Evolutionary conservation across 208 protist genomes (phyloP).

Genomic region (Leishmania tropica): DNA sequence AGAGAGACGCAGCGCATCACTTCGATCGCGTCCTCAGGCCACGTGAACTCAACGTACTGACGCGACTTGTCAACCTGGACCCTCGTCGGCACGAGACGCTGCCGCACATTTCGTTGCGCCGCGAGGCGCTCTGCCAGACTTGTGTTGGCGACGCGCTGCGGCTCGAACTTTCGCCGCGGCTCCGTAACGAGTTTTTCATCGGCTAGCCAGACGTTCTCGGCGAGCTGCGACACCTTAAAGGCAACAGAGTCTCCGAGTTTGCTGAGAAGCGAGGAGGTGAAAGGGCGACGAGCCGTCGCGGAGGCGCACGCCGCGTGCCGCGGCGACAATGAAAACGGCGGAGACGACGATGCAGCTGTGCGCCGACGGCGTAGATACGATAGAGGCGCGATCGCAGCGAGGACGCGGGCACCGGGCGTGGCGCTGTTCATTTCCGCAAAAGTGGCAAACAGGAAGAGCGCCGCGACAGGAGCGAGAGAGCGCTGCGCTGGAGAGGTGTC

Average conservation of each 20-base stretch:
- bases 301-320: not conserved
- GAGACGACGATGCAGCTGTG: not conserved
- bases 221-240: slow-evolving; percentile 24
- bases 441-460: not conserved
- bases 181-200: slow-evolving; percentile 79
- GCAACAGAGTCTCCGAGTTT: slow-evolving; percentile 27
- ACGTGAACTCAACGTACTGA: slow-evolving; percentile 75
- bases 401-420: not conserved
- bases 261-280: slow-evolving; percentile 6
- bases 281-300: not conserved
- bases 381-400: not conserved
- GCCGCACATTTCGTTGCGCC: slow-evolving; percentile 48
- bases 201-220: slow-evolving; percentile 21
- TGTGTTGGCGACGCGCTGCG: slow-evolving; percentile 29
- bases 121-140: slow-evolving; percentile 70
- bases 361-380: not conserved
- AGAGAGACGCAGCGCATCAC: slow-evolving; percentile 8
- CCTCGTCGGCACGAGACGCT: slow-evolving; percentile 54
- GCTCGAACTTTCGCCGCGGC: slow-evolving; percentile 47
- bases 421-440: not conserved
- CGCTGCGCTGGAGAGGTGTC: not conserved
- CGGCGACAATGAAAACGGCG: not conserved
- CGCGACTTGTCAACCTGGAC: slow-evolving; percentile 57
- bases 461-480: too few species aligned
- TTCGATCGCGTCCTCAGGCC: slow-evolving; percentile 46